These are phyloP conservation scores for Heimioporus retisporus DNA, from an alignment of 1,284 basidiomycete species.

Conservation along the genomic window DNA sequence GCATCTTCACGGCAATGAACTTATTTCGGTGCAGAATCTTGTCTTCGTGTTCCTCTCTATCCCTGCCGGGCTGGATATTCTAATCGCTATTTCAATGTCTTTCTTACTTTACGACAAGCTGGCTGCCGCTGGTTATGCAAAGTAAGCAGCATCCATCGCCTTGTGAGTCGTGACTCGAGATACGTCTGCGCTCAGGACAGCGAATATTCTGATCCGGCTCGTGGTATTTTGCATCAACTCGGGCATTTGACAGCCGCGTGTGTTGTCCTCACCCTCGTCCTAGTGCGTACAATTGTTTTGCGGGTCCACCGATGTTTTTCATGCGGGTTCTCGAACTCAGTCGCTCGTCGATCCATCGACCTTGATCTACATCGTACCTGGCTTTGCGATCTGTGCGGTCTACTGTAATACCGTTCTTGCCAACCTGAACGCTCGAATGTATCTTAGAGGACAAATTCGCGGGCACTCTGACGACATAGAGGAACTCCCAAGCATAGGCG, in stretches of 20 bases:
- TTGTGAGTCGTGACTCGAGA: not conserved
- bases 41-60: not conserved
- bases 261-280: slow-evolving; percentile 19
- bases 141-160: slow-evolving; percentile 5
- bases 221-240: slow-evolving; percentile 24
- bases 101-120: slow-evolving; percentile 19
- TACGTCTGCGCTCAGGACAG: slow-evolving; percentile 14
- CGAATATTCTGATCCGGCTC: slow-evolving; percentile 24
- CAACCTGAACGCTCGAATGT: slow-evolving; percentile 24
- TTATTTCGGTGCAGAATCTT: slow-evolving; percentile 5
- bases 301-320: not conserved
- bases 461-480: too few relatives aligned
- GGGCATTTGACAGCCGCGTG: slow-evolving; percentile 25
- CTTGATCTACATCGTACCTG: slow-evolving; percentile 3
- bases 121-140: not conserved
- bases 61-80: slow-evolving; percentile 12
- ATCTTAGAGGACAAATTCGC: slow-evolving; percentile 10
- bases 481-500: too few relatives aligned
- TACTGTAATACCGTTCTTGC: slow-evolving; percentile 28
- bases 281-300: slow-evolving; percentile 14
- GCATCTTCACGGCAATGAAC: too few relatives aligned
- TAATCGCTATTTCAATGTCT: slow-evolving; percentile 15
- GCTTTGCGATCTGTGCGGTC: slow-evolving; percentile 19
- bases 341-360: not conserved
- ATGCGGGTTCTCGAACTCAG: slow-evolving; percentile 5